These are phyloP conservation scores for Ogataea ramenticola DNA, from an alignment of 805 yeast species.

Conservation along the genomic window DNA sequence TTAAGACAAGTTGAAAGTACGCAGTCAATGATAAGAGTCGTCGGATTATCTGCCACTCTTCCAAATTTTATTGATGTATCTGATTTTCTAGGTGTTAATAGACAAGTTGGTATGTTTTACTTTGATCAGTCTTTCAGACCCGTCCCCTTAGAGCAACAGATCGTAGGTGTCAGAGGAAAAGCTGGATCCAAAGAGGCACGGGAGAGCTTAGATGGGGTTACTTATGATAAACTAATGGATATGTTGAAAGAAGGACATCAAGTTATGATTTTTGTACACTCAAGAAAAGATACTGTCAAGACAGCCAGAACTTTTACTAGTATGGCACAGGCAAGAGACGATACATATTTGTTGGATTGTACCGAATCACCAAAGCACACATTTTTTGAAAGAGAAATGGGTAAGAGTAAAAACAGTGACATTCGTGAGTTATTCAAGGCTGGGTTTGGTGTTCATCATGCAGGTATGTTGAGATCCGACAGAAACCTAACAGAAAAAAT, in stretches of 20 bases:
- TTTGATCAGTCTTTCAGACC: conserved; percentile 93
- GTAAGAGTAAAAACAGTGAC: conserved; percentile 68
- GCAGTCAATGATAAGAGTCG: conserved; percentile 89
- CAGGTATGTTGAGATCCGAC: conserved; percentile 91
- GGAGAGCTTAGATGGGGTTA: conserved; percentile 65
- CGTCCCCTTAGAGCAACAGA: conserved; percentile 82
- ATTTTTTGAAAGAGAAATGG: conserved; percentile 55
- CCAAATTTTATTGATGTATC: conserved; percentile 93
- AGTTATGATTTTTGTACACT: conserved; percentile 95
- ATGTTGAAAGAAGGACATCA: conserved; percentile 69
- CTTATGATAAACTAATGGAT: conserved; percentile 69
- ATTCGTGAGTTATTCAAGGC: conserved; percentile 66
- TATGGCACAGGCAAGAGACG: conserved; percentile 58
- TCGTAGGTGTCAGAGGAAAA: conserved; percentile 82
- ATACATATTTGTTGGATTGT: conserved; percentile 52
- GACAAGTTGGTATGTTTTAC: conserved; percentile 87
- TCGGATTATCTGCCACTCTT: conserved; percentile 88
- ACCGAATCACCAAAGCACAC: conserved; percentile 34
- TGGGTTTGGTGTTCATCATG: conserved; percentile 95
- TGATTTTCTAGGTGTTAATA: conserved; percentile 85
- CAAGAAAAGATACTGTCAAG: conserved; percentile 85
- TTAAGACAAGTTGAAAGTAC: conserved; percentile 90
- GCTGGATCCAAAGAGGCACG: conserved; percentile 67
- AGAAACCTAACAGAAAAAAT: conserved; percentile 83
- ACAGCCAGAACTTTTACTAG: conserved; percentile 68